Evolutionary conservation across 257 asterid species (phyloP).

Genomic region (Fraxinus anomala): DNA sequence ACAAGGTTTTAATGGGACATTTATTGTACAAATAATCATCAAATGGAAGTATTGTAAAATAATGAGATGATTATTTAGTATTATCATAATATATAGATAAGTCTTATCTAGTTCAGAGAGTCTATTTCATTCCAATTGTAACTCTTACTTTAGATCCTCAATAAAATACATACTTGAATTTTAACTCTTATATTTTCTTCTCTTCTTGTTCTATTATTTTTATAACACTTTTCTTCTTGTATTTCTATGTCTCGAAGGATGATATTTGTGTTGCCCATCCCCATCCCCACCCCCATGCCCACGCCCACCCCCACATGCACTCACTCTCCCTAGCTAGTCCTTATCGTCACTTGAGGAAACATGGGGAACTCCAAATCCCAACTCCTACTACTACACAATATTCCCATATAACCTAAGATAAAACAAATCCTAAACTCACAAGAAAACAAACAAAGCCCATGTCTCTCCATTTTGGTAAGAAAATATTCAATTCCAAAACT

Average conservation of each 20-base stretch:
- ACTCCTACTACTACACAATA: constrained; percentile 34
- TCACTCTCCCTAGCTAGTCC: constrained; percentile 8
- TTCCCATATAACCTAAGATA: constrained; percentile 16
- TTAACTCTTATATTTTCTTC: no score
- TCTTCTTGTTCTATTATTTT: no score
- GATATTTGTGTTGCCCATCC: background rate
- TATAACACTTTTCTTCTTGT: no score
- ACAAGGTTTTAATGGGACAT: no score
- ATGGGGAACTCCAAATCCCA: constrained; percentile 25
- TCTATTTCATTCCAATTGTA: no score
- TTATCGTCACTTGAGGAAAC: constrained; percentile 41
- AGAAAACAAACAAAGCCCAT: constrained; percentile 47
- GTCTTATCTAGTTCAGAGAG: no score
- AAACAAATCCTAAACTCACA: constrained; percentile 31
- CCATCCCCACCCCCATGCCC: background rate
- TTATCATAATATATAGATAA: no score
- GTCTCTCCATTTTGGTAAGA: constrained; percentile 6
- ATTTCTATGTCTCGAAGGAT: background rate
- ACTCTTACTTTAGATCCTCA: no score
- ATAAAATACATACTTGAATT: no score
- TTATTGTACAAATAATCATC: no score
- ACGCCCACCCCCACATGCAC: constrained; percentile 44
- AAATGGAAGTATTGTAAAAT: no score
- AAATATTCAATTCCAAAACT: constrained; percentile 15
- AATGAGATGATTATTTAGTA: no score